Evolutionary conservation across 805 yeast genomes (phyloP), one percentile per base, ranked within the genome.

Genomic region (Zygosaccharomyces bailii): DNA sequence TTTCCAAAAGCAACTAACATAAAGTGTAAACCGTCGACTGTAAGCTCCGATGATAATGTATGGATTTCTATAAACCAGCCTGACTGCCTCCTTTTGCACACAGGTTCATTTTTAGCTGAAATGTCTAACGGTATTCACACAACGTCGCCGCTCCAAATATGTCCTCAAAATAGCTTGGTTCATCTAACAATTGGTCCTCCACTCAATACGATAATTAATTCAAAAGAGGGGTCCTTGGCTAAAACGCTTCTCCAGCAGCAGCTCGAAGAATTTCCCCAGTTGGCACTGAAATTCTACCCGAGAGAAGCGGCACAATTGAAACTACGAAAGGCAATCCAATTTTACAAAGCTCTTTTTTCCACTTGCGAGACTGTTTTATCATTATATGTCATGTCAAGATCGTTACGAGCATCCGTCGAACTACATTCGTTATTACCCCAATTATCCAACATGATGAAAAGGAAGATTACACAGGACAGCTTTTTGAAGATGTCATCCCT

Each of bases 61-160:
- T 63, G 68, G 68, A 23, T 47, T 4, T 23, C 50, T 0, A 39
- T 59, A 2, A 47, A 55, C 34, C 58, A 56, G 30, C 59, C 59
- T 6, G 56, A 59, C 34, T 60, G 65, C 46, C 45, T 63, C 1
- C 37, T 63, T 37, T 24, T 63, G 4, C 67, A 62, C 35, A 56
- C 63, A 4, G 67, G 67, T 1, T 31, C 43, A 9, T 14, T 55
- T 2, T 39, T 61, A 35, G 48, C 57, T 2, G 44, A 37, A 1
- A 43, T 46, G 34, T 57, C 65, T 1, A 41, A 46, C 13, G 63
- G 60, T 1, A 21, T 45, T 25, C 59, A 59, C 38, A 41, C 54
- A 1, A 55, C 60, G 5, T 52, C 63, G 0, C 57, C 60, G 1
- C 36, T 63, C 13, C 45, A 54, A 33, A 21, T 61, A 8, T 51